A percentile compares a stretch with the other conserved stretches of the same genome.
Conservation (phyloP, 352 stramenopile genomes). For the Thalassiosira livingstoniorum region DNA sequence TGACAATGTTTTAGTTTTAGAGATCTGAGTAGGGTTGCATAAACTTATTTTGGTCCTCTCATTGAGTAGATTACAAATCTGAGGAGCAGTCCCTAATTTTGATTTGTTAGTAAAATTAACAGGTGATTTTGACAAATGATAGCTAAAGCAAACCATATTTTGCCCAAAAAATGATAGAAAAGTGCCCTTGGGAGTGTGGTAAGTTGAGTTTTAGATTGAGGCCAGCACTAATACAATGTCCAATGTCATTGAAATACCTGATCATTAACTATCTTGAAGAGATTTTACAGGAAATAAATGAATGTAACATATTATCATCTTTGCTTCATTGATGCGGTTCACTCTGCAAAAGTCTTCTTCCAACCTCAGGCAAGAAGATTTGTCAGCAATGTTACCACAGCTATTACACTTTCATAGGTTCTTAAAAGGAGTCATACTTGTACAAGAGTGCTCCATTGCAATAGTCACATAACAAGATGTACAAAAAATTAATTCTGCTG, state of each 20-base stretch:
- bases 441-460: not conserved
- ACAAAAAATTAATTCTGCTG: not conserved
- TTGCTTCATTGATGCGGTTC: not conserved
- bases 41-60: too few species aligned
- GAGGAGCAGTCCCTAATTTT: not conserved
- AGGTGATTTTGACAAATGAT: too few species aligned
- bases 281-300: not conserved
- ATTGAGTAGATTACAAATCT: too few species aligned
- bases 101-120: too few species aligned
- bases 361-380: not conserved
- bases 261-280: not conserved
- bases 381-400: not conserved
- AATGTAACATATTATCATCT: conserved; percentile 2
- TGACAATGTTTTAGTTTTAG: too few species aligned
- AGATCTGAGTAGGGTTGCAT: too few species aligned
- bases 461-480: not conserved
- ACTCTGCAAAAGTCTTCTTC: not conserved
- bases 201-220: too few species aligned
- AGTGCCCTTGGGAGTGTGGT: too few species aligned
- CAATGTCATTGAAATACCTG: too few species aligned
- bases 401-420: not conserved
- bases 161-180: too few species aligned
- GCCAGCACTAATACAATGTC: too few species aligned
- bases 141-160: too few species aligned
- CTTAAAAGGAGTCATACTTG: not conserved